phyloP scores from a whole-genome alignment of 345 rosid species.

The Hypericum perforatum region DNA sequence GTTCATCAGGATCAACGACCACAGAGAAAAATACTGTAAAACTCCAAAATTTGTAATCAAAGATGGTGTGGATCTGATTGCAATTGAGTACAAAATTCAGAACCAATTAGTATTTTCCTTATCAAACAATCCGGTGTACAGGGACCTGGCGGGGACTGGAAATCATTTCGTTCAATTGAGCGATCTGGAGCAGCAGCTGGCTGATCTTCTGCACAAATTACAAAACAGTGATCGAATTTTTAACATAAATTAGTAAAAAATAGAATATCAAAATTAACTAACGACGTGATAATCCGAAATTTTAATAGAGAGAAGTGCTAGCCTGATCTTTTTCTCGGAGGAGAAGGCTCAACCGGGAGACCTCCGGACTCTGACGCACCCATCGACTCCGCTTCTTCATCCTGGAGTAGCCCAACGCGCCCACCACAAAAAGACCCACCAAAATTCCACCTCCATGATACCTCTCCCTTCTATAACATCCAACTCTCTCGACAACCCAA shows the following conservation, averaged over 20 bases:
- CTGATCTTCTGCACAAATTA: constrained; percentile 32
- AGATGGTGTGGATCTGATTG: too few relatives aligned
- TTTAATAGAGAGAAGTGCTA: not conserved
- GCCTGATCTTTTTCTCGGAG: constrained; percentile 48
- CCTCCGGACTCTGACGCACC: constrained; percentile 14
- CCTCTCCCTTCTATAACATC: too few relatives aligned
- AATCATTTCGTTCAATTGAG: constrained; percentile 29
- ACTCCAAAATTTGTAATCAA: too few relatives aligned
- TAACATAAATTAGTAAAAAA: too few relatives aligned
- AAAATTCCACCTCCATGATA: constrained; percentile 16
- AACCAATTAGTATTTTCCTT: too few relatives aligned
- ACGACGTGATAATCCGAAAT: not conserved
- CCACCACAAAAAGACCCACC: constrained; percentile 21
- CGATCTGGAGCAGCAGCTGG: constrained; percentile 33
- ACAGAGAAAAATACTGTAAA: too few relatives aligned
- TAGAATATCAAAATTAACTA: too few relatives aligned
- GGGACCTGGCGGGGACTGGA: constrained; percentile 28
- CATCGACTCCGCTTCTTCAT: constrained; percentile 22
- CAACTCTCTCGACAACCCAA: constrained; percentile 7
- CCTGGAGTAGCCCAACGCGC: constrained; percentile 16
- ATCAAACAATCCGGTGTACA: constrained; percentile 30
- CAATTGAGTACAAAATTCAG: too few relatives aligned
- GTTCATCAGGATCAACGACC: too few relatives aligned
- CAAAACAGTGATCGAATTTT: not conserved
- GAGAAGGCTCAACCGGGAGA: constrained; percentile 14